A percentile compares a stretch with the other conserved stretches of the same genome.
phyloP scores from a whole-genome alignment of 345 rosid genomes.

The Camelina sativa region DNA sequence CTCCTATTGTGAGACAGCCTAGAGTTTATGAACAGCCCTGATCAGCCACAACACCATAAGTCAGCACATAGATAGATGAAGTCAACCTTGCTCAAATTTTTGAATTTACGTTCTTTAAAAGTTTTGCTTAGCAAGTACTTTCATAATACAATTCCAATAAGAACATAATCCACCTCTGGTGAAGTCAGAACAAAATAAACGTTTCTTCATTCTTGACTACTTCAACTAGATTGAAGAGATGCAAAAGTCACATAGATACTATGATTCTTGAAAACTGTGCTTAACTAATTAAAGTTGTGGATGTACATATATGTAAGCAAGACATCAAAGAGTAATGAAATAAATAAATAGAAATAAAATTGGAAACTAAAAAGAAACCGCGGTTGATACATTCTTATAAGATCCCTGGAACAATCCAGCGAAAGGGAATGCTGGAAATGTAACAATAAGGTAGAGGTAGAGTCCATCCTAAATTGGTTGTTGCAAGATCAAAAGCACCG shows the following conservation, averaged over 20 bases:
- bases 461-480: neutral
- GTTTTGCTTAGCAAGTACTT: too few relatives aligned
- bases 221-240: too few relatives aligned
- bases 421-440: neutral
- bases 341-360: too few relatives aligned
- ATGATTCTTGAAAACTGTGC: neutral
- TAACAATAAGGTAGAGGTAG: neutral
- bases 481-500: constrained; percentile 6
- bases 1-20: constrained; percentile 61
- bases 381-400: neutral
- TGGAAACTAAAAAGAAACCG: neutral
- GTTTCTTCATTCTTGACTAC: too few relatives aligned
- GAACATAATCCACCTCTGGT: too few relatives aligned
- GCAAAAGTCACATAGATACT: neutral
- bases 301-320: neutral
- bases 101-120: too few relatives aligned
- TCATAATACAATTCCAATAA: too few relatives aligned
- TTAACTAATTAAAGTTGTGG: neutral
- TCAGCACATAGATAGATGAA: constrained; percentile 37
- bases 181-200: too few relatives aligned
- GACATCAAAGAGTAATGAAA: neutral
- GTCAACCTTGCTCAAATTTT: neutral
- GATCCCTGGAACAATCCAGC: constrained; percentile 12
- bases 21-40: constrained; percentile 49
- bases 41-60: constrained; percentile 43